These are phyloP conservation scores for Roridomyces roridus DNA, from an alignment of 768 basidiomycete species.

Conservation along the genomic window DNA sequence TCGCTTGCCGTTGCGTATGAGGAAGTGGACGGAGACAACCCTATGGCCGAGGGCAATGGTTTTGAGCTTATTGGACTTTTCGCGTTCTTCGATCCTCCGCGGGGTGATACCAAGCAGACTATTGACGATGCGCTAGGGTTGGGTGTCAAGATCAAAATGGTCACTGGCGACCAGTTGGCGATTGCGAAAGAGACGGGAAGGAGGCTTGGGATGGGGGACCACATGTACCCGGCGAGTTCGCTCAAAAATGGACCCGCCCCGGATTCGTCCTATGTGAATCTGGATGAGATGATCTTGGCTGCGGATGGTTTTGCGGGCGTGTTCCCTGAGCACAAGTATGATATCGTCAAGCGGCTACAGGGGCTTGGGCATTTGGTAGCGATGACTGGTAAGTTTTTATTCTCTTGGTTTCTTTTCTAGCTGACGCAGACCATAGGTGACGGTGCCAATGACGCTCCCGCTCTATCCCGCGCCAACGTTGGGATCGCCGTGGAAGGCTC, in stretches of 20 bases:
- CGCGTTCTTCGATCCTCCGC: constrained; percentile 96
- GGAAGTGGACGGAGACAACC: constrained; percentile 84
- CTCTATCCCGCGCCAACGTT: constrained; percentile 96
- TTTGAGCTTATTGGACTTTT: constrained; percentile 97
- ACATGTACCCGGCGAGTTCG: constrained; percentile 99
- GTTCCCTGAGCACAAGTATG: constrained; percentile 82
- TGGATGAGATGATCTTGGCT: constrained; percentile 99
- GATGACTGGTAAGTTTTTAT: constrained; percentile 75
- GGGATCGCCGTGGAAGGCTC: constrained; percentile 99
- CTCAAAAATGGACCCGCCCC: constrained; percentile 94
- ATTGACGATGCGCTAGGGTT: constrained; percentile 96
- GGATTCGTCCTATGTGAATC: constrained; percentile 76
- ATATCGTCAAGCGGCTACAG: constrained; percentile 98
- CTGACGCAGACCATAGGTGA: constrained; percentile 47
- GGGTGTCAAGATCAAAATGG: constrained; percentile 99
- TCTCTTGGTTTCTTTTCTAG: not conserved
- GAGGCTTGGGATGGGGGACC: constrained; percentile 95
- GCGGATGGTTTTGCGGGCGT: constrained; percentile 96
- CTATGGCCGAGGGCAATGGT: constrained; percentile 88
- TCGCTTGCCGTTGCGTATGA: constrained; percentile 96
- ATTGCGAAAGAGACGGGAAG: constrained; percentile 99
- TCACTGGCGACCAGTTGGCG: constrained; percentile 97
- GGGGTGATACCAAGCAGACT: constrained; percentile 98
- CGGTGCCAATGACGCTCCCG: constrained; percentile 98
- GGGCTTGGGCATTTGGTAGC: constrained; percentile 95